A percentile compares a stretch with the other conserved stretches of the same genome.
Evolutionary conservation across 2,329 filamentous ascomycete genomes (phyloP).

Genomic region (Aspergillaceae sp.): DNA sequence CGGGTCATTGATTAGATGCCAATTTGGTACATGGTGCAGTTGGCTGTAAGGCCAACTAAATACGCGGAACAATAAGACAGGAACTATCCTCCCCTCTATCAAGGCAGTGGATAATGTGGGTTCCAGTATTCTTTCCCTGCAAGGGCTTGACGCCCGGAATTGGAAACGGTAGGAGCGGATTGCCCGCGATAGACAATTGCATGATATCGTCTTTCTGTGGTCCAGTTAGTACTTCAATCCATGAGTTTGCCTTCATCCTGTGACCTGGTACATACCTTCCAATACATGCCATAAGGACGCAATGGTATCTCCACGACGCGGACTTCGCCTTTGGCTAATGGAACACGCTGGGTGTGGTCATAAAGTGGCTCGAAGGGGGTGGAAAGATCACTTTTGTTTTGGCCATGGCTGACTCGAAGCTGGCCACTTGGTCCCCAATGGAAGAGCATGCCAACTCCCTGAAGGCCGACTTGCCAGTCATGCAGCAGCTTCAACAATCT

Average conservation of each 20-base stretch:
- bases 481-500: neutral
- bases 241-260: neutral
- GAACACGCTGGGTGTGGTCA: neutral
- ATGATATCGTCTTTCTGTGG: neutral
- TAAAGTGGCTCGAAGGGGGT: neutral
- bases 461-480: neutral
- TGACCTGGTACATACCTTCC: neutral
- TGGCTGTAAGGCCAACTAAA: neutral
- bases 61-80: neutral
- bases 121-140: neutral
- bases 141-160: neutral
- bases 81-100: neutral
- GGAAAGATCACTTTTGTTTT: neutral
- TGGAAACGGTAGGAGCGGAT: neutral
- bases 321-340: neutral
- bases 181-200: neutral
- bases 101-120: neutral
- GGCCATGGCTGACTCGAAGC: neutral
- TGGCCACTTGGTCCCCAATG: neutral
- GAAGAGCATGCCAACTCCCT: neutral
- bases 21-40: too few species aligned
- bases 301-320: neutral
- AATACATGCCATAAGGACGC: neutral
- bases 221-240: neutral
- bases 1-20: too few species aligned